Conservation (phyloP, 2,329 filamentous ascomycete genomes). For the Dothideomycetes sp. region DNA sequence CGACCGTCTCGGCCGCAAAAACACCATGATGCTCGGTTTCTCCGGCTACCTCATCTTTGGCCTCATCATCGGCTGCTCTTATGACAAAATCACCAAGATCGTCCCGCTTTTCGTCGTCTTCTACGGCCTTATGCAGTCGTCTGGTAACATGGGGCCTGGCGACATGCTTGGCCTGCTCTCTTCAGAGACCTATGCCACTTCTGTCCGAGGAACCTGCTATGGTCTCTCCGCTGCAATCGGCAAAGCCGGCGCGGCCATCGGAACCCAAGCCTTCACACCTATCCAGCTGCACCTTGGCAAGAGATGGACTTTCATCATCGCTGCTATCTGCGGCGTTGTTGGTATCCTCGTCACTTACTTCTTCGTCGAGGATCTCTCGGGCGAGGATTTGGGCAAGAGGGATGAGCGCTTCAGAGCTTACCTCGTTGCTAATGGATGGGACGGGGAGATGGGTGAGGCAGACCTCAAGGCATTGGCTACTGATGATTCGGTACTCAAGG, state of each 20-base stretch:
- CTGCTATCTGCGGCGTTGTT: constrained; percentile 38
- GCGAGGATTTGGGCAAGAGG: constrained; percentile 31
- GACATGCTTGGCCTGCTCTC: constrained; percentile 41
- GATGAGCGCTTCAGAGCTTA: constrained; percentile 36
- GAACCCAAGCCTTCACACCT: constrained; percentile 35
- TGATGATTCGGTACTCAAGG: too few species aligned
- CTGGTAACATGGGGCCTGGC: constrained; percentile 39
- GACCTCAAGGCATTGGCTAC: constrained; percentile 25
- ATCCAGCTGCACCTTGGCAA: constrained; percentile 36
- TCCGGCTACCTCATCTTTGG: constrained; percentile 38
- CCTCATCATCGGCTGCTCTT: constrained; percentile 40
- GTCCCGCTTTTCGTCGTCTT: constrained; percentile 43
- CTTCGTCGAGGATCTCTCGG: constrained; percentile 35
- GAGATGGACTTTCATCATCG: constrained; percentile 42
- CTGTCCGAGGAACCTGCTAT: constrained; percentile 40
- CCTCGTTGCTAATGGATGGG: constrained; percentile 34
- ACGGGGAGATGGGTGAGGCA: constrained; percentile 34
- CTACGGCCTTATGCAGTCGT: constrained; percentile 41
- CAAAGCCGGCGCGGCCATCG: constrained; percentile 41
- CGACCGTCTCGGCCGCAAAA: constrained; percentile 37
- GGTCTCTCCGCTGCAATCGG: constrained; percentile 40
- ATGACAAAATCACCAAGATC: constrained; percentile 32
- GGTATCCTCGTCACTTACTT: constrained; percentile 38
- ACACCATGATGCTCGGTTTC: constrained; percentile 42
- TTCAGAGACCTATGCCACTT: constrained; percentile 41